phyloP scores from a whole-genome alignment of 208 protist species.

The Leishmania turanica region DNA sequence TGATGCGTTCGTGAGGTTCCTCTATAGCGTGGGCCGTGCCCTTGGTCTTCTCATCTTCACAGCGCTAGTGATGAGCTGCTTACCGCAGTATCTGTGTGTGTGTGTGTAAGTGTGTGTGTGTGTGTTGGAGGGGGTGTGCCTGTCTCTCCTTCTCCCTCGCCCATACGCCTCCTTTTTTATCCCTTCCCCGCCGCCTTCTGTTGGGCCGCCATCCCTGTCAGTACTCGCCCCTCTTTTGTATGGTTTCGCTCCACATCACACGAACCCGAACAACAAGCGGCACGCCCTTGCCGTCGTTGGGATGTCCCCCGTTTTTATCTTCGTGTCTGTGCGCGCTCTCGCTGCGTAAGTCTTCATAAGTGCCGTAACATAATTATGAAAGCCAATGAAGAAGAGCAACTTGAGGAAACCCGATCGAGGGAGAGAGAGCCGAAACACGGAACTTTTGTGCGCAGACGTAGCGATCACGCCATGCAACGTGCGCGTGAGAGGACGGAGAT shows the following conservation, averaged over 20 bases:
- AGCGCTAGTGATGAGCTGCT: neutral
- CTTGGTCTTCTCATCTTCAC: neutral
- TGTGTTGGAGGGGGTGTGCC: neutral
- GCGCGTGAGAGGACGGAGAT: neutral
- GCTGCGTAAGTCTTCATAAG: conserved; percentile 1
- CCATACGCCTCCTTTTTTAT: conserved; percentile 11
- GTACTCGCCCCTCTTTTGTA: neutral
- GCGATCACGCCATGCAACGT: neutral
- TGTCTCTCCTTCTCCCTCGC: neutral
- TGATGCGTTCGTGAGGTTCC: neutral
- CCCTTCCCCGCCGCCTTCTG: conserved; percentile 12
- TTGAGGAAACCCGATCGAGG: neutral
- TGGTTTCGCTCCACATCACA: neutral
- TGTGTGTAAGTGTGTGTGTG: neutral
- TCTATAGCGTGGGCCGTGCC: neutral
- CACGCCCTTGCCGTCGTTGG: neutral
- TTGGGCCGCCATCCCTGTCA: neutral
- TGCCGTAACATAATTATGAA: neutral
- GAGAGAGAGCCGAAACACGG: neutral
- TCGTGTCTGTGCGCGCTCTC: neutral
- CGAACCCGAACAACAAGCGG: neutral
- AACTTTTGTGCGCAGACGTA: neutral
- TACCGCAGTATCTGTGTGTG: neutral
- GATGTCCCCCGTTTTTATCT: neutral
- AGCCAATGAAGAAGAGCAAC: neutral